Evolutionary conservation across 176 grass and related monocot species (phyloP).

Genomic region (Oryza nivara): DNA sequence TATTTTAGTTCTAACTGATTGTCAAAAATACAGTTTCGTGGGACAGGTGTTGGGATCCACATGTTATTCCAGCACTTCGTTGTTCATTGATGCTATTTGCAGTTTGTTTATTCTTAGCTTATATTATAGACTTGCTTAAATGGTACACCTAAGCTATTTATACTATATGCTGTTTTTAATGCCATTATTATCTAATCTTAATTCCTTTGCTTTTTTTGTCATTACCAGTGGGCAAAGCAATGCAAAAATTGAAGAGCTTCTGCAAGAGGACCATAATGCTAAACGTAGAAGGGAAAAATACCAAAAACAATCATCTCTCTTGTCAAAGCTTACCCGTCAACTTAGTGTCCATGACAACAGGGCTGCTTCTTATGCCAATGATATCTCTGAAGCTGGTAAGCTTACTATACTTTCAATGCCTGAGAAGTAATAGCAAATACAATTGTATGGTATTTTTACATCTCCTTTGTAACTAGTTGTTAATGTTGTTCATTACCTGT

Average conservation of each 20-base stretch:
- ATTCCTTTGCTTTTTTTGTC: slow-evolving; percentile 24
- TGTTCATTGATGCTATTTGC: slow-evolving; percentile 19
- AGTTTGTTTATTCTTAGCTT: background rate
- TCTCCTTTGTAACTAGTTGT: background rate
- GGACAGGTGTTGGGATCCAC: background rate
- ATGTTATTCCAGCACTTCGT: background rate
- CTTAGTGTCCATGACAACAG: slow-evolving; percentile 89
- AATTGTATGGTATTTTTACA: background rate
- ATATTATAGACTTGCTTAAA: background rate
- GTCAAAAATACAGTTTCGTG: background rate
- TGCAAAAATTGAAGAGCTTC: slow-evolving; percentile 85
- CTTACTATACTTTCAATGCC: background rate
- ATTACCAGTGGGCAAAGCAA: slow-evolving; percentile 75
- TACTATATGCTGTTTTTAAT: background rate
- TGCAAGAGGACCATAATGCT: slow-evolving; percentile 91
- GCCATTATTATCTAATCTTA: background rate
- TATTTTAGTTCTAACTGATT: background rate
- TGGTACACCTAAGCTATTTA: background rate
- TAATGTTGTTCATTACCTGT: background rate
- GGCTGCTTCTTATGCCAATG: slow-evolving; percentile 65
- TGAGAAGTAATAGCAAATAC: slow-evolving; percentile 5
- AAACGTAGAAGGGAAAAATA: slow-evolving; percentile 75
- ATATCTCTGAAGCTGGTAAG: slow-evolving; percentile 60
- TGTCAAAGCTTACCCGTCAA: slow-evolving; percentile 95
- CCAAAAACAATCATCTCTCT: slow-evolving; percentile 86